phyloP scores from a whole-genome alignment of 2,329 filamentous ascomycete species.

The Paecilomyces dactylethromorphus region DNA sequence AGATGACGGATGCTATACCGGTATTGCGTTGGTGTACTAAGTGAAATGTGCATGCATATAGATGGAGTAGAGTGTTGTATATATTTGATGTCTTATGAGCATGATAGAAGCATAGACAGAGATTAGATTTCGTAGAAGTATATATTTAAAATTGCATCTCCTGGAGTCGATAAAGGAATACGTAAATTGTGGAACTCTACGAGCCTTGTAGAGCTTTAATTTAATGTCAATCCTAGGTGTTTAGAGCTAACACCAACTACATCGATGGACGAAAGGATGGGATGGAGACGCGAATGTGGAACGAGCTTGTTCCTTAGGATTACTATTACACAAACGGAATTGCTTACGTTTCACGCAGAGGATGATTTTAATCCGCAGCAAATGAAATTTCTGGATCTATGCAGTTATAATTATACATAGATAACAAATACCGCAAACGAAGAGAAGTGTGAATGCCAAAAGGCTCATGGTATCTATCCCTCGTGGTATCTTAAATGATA shows the following conservation, averaged over 20 bases:
- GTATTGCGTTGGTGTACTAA: background rate
- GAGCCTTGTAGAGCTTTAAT: no score
- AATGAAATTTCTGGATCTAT: background rate
- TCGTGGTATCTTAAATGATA: constrained; percentile 29
- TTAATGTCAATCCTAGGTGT: no score
- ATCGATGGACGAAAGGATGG: no score
- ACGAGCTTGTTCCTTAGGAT: background rate
- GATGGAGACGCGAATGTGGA: background rate
- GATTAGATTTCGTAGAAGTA: background rate
- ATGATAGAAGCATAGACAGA: no score
- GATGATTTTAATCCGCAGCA: background rate
- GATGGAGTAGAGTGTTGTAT: no score
- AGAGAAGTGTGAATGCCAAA: background rate
- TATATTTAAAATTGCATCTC: no score
- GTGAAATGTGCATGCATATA: no score
- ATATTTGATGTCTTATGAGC: no score
- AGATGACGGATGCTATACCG: background rate
- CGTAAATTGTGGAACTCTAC: no score
- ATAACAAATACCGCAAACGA: background rate
- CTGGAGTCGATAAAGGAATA: no score
- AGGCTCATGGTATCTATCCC: background rate
- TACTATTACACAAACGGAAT: background rate
- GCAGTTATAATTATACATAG: background rate
- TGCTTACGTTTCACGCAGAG: no score
- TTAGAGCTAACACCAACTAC: no score